Conservation (phyloP, 805 yeast species). For the Candida methanosorbosa region DNA sequence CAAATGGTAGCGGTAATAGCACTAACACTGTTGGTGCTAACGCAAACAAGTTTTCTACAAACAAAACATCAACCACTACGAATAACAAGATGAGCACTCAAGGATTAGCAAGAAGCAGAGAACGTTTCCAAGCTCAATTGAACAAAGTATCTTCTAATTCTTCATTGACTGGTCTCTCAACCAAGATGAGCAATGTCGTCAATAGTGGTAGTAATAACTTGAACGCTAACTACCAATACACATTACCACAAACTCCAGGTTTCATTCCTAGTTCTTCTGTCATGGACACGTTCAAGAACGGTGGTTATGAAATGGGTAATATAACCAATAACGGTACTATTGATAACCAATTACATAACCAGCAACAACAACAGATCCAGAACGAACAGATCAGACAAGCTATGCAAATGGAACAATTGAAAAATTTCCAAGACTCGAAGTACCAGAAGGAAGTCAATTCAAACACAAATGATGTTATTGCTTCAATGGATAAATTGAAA, state of each 20-base stretch:
- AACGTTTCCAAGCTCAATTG: constrained; percentile 13
- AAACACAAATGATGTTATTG: no score
- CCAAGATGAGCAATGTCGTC: not conserved
- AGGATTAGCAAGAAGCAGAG: constrained; percentile 14
- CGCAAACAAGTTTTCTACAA: not conserved
- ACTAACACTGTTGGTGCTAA: constrained; percentile 1
- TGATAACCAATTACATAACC: no score
- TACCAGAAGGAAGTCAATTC: no score
- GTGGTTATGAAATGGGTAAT: no score
- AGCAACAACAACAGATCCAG: no score
- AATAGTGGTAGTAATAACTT: not conserved
- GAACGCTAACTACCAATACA: not conserved
- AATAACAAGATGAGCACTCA: constrained; percentile 3
- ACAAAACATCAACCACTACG: constrained; percentile 1
- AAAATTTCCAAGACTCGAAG: no score
- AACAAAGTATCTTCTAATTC: constrained; percentile 10
- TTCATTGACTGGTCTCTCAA: not conserved
- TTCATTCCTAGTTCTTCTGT: constrained; percentile 13
- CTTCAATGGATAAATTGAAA: no score
- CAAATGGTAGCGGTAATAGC: constrained; percentile 1
- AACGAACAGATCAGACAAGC: no score
- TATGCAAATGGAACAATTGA: no score
- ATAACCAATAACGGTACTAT: no score
- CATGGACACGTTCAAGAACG: constrained; percentile 11
- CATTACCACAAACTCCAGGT: constrained; percentile 17